Conservation (phyloP, 106 monocot genomes). For the Agapanthus africanus region DNA sequence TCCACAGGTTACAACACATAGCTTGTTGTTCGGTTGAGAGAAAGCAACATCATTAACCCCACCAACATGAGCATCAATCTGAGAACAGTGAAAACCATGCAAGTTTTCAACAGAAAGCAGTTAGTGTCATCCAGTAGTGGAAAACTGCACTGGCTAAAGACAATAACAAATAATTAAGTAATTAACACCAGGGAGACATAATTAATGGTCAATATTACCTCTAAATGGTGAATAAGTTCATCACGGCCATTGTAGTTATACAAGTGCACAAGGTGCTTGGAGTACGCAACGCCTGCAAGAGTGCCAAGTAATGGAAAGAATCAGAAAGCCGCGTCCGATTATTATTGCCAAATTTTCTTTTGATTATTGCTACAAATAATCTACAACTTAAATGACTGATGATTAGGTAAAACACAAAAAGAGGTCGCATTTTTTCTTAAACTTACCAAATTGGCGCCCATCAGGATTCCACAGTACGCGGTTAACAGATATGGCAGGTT, state of each 20-base stretch:
- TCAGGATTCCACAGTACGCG: conserved; percentile 41
- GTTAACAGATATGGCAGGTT: conserved; percentile 33
- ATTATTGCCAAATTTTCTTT: no score
- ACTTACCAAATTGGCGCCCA: conserved; percentile 36
- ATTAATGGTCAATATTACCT: conserved; percentile 21
- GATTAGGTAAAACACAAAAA: not conserved
- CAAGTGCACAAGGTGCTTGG: conserved; percentile 60
- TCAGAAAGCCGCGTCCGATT: no score
- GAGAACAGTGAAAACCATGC: not conserved
- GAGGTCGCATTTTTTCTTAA: not conserved
- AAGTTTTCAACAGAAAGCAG: conserved; percentile 6
- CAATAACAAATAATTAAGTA: not conserved
- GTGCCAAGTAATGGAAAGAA: not conserved
- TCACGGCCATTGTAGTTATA: conserved; percentile 38
- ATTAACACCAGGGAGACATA: not conserved
- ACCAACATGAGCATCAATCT: conserved; percentile 91
- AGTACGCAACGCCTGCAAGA: conserved; percentile 38
- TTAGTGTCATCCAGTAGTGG: not conserved
- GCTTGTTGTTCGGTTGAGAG: conserved; percentile 39
- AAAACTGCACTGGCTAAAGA: not conserved
- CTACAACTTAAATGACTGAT: not conserved
- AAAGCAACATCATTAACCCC: conserved; percentile 83
- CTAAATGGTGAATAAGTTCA: conserved; percentile 27
- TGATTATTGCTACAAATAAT: not conserved
- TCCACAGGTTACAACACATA: conserved; percentile 65